Conservation (phyloP, 2,329 filamentous ascomycete genomes). For the Botrytis squamosa region DNA sequence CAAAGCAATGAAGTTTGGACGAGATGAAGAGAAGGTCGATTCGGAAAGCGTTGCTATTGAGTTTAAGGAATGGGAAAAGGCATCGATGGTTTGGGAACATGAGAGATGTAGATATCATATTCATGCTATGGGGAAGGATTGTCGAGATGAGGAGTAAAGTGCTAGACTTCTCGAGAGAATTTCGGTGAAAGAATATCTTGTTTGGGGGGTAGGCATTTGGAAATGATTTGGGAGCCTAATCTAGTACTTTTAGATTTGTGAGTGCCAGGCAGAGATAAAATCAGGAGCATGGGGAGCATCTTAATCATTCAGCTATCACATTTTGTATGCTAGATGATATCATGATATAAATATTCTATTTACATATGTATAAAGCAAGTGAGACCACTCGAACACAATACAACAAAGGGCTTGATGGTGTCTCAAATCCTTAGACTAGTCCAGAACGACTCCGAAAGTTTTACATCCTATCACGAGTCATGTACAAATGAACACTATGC, state of each 20-base stretch:
- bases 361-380: not conserved
- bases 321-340: not conserved
- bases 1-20: not conserved
- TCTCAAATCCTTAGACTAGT: too few species aligned
- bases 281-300: fast-evolving
- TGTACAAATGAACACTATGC: fast-evolving
- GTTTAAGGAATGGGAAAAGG: not conserved
- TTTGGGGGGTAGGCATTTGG: fast-evolving
- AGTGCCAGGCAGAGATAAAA: not conserved
- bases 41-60: not conserved
- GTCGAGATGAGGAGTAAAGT: not conserved
- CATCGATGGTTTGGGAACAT: not conserved
- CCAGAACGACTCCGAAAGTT: too few species aligned
- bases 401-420: too few species aligned
- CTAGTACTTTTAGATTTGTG: fast-evolving
- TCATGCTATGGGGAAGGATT: not conserved
- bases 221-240: too few species aligned
- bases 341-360: not conserved
- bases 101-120: not conserved
- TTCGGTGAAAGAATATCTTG: not conserved
- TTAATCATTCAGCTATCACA: not conserved
- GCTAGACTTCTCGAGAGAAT: not conserved
- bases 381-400: not conserved
- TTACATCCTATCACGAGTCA: not conserved
- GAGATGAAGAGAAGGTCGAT: not conserved